These are phyloP conservation scores for Diaporthe helianthi DNA, from an alignment of 2,329 filamentous ascomycete species.

Conservation along the genomic window DNA sequence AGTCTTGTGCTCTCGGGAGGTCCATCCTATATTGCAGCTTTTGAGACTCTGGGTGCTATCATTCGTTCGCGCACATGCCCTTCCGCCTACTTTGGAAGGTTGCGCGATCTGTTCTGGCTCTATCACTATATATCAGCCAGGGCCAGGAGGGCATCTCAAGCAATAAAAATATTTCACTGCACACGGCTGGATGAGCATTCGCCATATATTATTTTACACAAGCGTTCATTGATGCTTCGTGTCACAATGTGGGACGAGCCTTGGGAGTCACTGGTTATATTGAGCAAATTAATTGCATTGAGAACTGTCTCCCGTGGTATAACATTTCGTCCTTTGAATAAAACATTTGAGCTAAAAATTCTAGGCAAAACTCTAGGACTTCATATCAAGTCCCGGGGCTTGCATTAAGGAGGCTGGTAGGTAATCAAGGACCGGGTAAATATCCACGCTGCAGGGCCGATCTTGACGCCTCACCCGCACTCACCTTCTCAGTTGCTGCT, in stretches of 20 bases:
- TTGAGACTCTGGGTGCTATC: not conserved
- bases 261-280: not conserved
- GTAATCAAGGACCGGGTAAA: constrained; percentile 5
- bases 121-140: not conserved
- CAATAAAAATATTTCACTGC: not conserved
- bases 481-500: not conserved
- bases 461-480: not conserved
- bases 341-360: too few species aligned
- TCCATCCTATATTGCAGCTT: not conserved
- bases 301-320: not conserved
- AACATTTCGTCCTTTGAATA: not conserved
- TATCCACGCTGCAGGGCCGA: not conserved
- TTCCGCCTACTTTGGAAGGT: not conserved
- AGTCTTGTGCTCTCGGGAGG: too few species aligned
- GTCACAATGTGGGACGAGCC: not conserved
- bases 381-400: not conserved
- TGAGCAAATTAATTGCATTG: not conserved
- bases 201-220: not conserved
- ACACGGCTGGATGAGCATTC: not conserved
- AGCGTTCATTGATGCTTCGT: not conserved
- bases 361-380: not conserved
- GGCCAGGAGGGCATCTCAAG: not conserved
- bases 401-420: not conserved
- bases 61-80: not conserved
- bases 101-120: not conserved